phyloP scores from a whole-genome alignment of 345 rosid genomes.

The Alliaria petiolata region DNA sequence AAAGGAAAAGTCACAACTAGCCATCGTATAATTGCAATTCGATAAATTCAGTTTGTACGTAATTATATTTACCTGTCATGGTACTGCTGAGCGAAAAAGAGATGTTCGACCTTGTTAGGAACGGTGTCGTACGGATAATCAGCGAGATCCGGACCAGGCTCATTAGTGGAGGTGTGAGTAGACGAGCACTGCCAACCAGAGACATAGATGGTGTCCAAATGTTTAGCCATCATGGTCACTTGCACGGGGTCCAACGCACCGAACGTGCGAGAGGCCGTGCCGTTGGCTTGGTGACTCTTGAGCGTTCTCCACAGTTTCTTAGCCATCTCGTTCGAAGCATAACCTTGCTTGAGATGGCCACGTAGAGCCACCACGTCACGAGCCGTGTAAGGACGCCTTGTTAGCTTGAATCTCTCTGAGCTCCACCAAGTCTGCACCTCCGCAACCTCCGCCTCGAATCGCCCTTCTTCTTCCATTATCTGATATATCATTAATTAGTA shows the following conservation, averaged over 20 bases:
- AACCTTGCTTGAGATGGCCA: conserved; percentile 74
- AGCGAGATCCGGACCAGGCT: conserved; percentile 98
- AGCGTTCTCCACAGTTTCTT: conserved; percentile 90
- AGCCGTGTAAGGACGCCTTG: conserved; percentile 73
- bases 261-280: conserved; percentile 89
- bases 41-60: not conserved
- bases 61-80: conserved; percentile 49
- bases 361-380: conserved; percentile 84
- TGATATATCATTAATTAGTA: conserved; percentile 9
- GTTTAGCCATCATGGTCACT: conserved; percentile 96
- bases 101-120: conserved; percentile 93
- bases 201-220: conserved; percentile 80
- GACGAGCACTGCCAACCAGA: conserved; percentile 99
- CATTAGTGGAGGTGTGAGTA: conserved; percentile 86
- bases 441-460: conserved; percentile 84
- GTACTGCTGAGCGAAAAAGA: conserved; percentile 88
- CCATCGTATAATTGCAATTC: not conserved
- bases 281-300: conserved; percentile 81
- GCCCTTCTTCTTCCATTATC: conserved; percentile 95
- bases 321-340: conserved; percentile 87
- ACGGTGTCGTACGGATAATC: conserved; percentile 96
- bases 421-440: conserved; percentile 98
- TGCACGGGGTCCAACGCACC: conserved; percentile 96
- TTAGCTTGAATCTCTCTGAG: conserved; percentile 95
- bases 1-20: not conserved